Evolutionary conservation across 164 flowering plant species (phyloP).

Genomic region (Saururus chinensis): DNA sequence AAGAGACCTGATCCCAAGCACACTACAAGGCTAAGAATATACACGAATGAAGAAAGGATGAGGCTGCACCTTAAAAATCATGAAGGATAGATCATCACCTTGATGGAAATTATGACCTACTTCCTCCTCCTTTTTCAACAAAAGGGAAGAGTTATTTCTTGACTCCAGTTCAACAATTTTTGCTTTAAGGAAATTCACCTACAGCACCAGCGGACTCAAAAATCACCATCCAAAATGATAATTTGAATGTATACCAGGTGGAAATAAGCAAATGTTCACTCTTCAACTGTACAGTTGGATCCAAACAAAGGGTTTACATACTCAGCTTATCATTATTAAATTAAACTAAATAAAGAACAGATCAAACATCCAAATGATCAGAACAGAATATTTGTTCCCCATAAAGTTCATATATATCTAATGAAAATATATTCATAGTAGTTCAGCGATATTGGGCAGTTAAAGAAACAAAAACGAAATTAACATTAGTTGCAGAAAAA

Average conservation of each 20-base stretch:
- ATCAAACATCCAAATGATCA: not conserved
- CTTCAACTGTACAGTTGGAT: not conserved
- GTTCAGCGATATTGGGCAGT: too few species aligned
- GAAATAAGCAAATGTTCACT: not conserved
- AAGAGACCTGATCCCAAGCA: not conserved
- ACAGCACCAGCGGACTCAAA: conserved; percentile 8
- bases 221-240: not conserved
- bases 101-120: not conserved
- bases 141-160: not conserved
- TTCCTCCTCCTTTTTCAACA: conserved; percentile 10
- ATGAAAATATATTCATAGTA: too few species aligned
- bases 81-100: too few species aligned
- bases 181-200: conserved; percentile 59
- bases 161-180: conserved; percentile 49
- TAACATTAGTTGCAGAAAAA: not conserved
- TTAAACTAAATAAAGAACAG: not conserved
- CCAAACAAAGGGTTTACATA: not conserved
- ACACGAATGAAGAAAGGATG: too few species aligned
- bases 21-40: not conserved
- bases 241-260: not conserved
- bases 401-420: too few species aligned
- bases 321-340: too few species aligned
- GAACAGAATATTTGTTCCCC: not conserved
- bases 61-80: too few species aligned
- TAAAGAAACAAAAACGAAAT: too few species aligned